Evolutionary conservation across 2,329 filamentous ascomycete genomes (phyloP).

Genomic region (Cladobotryum protrusum): DNA sequence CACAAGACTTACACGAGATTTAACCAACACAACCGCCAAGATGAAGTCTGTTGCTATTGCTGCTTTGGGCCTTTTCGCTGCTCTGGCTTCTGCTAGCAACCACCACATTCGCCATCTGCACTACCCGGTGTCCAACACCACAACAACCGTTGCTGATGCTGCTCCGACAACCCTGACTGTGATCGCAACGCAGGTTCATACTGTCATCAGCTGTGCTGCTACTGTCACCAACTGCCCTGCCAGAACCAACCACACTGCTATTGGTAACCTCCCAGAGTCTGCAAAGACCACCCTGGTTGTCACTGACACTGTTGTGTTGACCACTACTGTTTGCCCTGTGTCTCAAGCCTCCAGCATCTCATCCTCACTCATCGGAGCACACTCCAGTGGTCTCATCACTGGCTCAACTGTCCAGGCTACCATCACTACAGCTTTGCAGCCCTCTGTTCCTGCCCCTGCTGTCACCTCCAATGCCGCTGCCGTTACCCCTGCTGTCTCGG

Average conservation of each 20-base stretch:
- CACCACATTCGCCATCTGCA: slow-evolving; percentile 6
- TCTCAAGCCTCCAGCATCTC: slow-evolving; percentile 35
- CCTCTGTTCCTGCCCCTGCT: slow-evolving; percentile 1
- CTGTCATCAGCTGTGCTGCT: slow-evolving; percentile 52
- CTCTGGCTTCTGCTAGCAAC: slow-evolving; percentile 12
- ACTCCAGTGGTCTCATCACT: slow-evolving; percentile 30
- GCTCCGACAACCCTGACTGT: slow-evolving; percentile 40
- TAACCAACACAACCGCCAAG: not conserved
- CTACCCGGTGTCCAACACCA: slow-evolving; percentile 20
- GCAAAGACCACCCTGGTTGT: slow-evolving; percentile 28
- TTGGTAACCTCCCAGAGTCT: slow-evolving; percentile 30
- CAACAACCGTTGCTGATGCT: slow-evolving; percentile 12
- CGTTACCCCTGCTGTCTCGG: slow-evolving; percentile 19
- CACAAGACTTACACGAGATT: not conserved
- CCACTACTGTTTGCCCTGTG: slow-evolving; percentile 41
- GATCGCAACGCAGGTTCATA: slow-evolving; percentile 49
- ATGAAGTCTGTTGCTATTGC: slow-evolving; percentile 11
- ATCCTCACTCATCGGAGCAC: slow-evolving; percentile 31
- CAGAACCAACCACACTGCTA: slow-evolving; percentile 22
- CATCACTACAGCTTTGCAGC: slow-evolving; percentile 17
- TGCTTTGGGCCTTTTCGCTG: slow-evolving; percentile 8
- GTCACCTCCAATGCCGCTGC: slow-evolving; percentile 14
- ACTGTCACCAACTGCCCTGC: slow-evolving; percentile 52
- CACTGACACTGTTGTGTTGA: slow-evolving; percentile 35
- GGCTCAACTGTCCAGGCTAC: slow-evolving; percentile 32